Evolutionary conservation across 139 green algal species (phyloP), one percentile per base, ranked within the genome.

Genomic region (Chlorella ohadii): DNA sequence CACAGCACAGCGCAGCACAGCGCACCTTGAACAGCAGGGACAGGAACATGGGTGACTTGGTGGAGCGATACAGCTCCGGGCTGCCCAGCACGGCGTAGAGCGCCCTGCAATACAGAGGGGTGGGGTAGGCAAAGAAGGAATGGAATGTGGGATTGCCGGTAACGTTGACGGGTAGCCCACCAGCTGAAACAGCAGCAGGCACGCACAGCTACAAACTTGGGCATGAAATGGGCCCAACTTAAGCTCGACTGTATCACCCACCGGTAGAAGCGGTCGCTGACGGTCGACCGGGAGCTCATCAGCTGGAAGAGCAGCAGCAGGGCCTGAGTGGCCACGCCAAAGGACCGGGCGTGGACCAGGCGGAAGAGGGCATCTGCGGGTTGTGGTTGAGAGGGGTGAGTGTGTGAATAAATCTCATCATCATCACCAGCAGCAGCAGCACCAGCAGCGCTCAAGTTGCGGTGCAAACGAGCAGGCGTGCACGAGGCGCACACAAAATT

Each of bases 291-390:
- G 17, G 82, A 64, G 22, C 82, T 82, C 86, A 96, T 92, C 2
- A 99, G 91, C 91, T 99, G 95, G 81, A 94, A 93, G 34, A 99
- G 91, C 57, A 99, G 94, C 87, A 94, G 88, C 78, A 99, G 93
- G 27, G 96, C 92, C 90, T 98, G 96, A 56, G 98, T 92, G 22
- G 89, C 89, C 16, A 96, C 92, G 2, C 91, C 92, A 72, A 99
- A 93, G 64, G 93, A 95, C 34, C 92, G 91, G 1, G 89, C 92
- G 87, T 99, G 97, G 34, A 95, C 91, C 44, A 98, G 92, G 27
- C 87, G 86, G 93, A 99, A 99, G 28, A 99, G 91, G 39, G 91
- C 79, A 44, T 94, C 87, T 28, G 92, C 88, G 78, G 38, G 47
- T 68, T 0, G 11, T 64, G 51, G 1, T 22, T 6, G 59, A 20